Evolutionary conservation across 1,284 basidiomycete species (phyloP).

Genomic region (Leccinum variabile): DNA sequence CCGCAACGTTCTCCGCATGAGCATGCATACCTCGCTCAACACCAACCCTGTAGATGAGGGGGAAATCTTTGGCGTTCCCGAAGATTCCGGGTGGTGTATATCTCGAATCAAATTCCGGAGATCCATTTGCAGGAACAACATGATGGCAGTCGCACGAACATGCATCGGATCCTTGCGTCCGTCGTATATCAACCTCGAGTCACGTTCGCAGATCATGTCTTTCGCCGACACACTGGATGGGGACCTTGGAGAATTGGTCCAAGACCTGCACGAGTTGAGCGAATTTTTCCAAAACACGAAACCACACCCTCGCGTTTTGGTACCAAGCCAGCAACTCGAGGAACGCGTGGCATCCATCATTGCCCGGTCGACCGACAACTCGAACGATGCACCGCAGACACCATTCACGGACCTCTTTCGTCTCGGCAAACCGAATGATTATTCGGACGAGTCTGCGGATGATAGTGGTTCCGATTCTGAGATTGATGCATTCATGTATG

Average conservation of each 20-base stretch:
- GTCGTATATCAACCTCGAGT: constrained; percentile 71
- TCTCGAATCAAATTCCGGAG: constrained; percentile 63
- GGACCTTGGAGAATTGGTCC: constrained; percentile 83
- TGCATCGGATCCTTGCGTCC: constrained; percentile 73
- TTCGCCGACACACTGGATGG: constrained; percentile 45
- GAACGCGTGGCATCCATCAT: constrained; percentile 78
- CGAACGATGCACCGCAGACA: constrained; percentile 61
- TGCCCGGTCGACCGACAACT: constrained; percentile 65
- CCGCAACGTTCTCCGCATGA: constrained; percentile 86
- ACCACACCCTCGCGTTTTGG: constrained; percentile 30
- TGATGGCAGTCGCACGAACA: constrained; percentile 83
- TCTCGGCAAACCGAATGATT: constrained; percentile 47
- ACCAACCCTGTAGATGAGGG: constrained; percentile 52
- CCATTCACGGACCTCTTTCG: constrained; percentile 78
- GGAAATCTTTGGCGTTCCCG: constrained; percentile 79
- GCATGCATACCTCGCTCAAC: constrained; percentile 60
- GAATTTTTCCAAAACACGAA: constrained; percentile 76
- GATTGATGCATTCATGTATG: constrained; percentile 68
- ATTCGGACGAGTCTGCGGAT: constrained; percentile 48
- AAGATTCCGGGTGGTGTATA: constrained; percentile 85
- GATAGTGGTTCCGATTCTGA: constrained; percentile 60
- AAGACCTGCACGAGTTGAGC: constrained; percentile 83
- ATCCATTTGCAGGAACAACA: constrained; percentile 69
- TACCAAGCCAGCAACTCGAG: constrained; percentile 62
- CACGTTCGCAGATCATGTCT: constrained; percentile 43